Percentiles rank a stretch among this genome's conserved stretches.
Evolutionary conservation across 2,329 filamentous ascomycete genomes (phyloP).

Genomic region (Phyllosticta citribraziliensis): DNA sequence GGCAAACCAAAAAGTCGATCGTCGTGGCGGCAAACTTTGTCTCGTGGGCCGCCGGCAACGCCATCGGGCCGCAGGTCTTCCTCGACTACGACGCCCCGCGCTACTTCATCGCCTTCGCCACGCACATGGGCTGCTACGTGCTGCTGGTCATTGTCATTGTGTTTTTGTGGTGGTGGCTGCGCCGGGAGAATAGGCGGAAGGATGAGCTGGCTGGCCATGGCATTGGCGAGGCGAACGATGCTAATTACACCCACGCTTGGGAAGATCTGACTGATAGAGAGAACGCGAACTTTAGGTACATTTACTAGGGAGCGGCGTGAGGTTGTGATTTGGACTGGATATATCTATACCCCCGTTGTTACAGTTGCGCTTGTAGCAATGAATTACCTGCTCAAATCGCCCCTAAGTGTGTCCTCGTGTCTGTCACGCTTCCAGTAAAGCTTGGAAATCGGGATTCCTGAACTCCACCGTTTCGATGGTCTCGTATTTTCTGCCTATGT

Average conservation of each 20-base stretch:
- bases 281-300: slow-evolving; percentile 52
- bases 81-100: slow-evolving; percentile 49
- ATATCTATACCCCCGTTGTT: not conserved
- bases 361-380: no score
- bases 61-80: slow-evolving; percentile 59
- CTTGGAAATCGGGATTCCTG: no score
- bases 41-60: slow-evolving; percentile 59
- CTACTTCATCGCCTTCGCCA: slow-evolving; percentile 61
- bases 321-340: not conserved
- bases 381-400: no score
- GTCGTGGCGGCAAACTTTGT: slow-evolving; percentile 62
- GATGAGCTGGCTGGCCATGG: slow-evolving; percentile 38
- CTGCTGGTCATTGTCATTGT: slow-evolving; percentile 49
- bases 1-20: slow-evolving; percentile 63
- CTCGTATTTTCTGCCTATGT: no score
- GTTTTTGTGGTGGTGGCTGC: slow-evolving; percentile 49
- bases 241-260: slow-evolving; percentile 43
- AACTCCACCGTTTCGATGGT: no score
- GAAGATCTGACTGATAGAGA: slow-evolving; percentile 55
- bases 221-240: slow-evolving; percentile 32
- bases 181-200: slow-evolving; percentile 48
- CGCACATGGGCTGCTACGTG: slow-evolving; percentile 59
- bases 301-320: slow-evolving; percentile 27
- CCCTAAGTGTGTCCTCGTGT: no score
- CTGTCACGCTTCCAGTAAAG: no score